Percentiles rank a stretch among this genome's conserved stretches.
Conservation (phyloP, 2,329 filamentous ascomycete species). For the Fusarium sp. region DNA sequence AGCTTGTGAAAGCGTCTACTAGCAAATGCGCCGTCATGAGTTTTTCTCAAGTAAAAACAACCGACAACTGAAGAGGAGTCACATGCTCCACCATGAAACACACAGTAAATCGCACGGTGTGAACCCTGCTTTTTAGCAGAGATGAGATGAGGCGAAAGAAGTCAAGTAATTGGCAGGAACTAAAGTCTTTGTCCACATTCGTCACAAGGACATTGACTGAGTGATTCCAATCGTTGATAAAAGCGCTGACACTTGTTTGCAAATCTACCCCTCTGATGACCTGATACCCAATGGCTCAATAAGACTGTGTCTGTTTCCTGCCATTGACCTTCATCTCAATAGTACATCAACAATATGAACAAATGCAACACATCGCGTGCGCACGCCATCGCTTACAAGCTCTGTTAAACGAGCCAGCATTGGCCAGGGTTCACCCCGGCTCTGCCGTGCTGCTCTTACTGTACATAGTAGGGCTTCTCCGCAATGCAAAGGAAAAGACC, state of each 20-base stretch:
- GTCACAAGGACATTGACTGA: conserved; percentile 29
- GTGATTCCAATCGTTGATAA: neutral
- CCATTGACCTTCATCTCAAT: conserved; percentile 1
- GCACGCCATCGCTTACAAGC: conserved; percentile 37
- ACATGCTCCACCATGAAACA: conserved; percentile 37
- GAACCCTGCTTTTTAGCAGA: conserved; percentile 31
- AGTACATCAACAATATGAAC: conserved; percentile 8
- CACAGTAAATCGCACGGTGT: conserved; percentile 38
- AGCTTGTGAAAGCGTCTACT: neutral
- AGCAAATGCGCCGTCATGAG: neutral
- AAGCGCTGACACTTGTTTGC: conserved; percentile 12
- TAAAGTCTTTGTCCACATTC: conserved; percentile 34
- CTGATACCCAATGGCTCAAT: neutral
- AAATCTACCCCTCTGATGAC: neutral
- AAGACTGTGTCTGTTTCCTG: neutral
- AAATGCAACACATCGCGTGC: conserved; percentile 32
- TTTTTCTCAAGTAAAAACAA: conserved; percentile 27
- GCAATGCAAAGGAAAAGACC: conserved; percentile 25
- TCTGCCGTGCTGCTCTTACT: conserved; percentile 20
- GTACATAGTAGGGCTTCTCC: conserved; percentile 30
- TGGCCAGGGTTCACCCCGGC: conserved; percentile 40
- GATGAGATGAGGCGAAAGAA: conserved; percentile 21
- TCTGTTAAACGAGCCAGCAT: conserved; percentile 18
- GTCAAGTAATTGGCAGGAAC: conserved; percentile 34
- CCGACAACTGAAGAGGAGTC: conserved; percentile 22